Evolutionary conservation across 1,284 basidiomycete genomes (phyloP), one percentile per base, ranked within the genome.

Genomic region (Uromyces viciae-fabae): DNA sequence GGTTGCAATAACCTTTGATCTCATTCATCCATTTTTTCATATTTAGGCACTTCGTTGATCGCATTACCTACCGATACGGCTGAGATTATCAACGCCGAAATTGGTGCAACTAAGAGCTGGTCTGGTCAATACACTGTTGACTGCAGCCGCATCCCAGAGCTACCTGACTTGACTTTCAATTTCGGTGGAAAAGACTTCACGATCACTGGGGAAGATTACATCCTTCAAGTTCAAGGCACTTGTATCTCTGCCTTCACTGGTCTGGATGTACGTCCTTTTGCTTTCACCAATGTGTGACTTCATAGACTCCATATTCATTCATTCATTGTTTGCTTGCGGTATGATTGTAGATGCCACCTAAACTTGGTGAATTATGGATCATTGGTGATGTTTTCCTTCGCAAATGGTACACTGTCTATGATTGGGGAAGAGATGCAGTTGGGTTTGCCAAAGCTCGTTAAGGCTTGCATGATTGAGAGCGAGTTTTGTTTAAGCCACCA

Each of bases 201-300:
- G 11, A 88, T 98, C 84, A 91, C 91, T 86, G 92, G 91, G 68
- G 90, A 89, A 43, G 95, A 98, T 87, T 99, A 98, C 87, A 89
- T 97, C 83, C 89, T 98, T 83, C 89, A 93, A 84, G 90, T 93
- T 9, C 91, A 92, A 86, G 94, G 94, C 58, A 94, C 93, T 46
- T 99, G 97, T 86, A 93, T 99, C 83, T 97, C 94, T 38, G 89
- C 95, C 25, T 99, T 99, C 89, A 94, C 91, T 77, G 94, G 93
- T 54, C 87, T 98, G 87, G 95, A 98, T 86, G 92, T 75, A 71
- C 72, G 78, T 49, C 3, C 38, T 11, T 25, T 3, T 11, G 33
- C 81, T 36, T 81, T 40, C 31, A 28, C 36, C 75, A 58, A 25
- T 38, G 4, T 40, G 46, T 31, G 11, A 46, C 72, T 72, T 4